Percentiles rank a stretch among this genome's conserved stretches.
These are phyloP conservation scores for Candida succiphila DNA, from an alignment of 805 yeast species.

Conservation along the genomic window DNA sequence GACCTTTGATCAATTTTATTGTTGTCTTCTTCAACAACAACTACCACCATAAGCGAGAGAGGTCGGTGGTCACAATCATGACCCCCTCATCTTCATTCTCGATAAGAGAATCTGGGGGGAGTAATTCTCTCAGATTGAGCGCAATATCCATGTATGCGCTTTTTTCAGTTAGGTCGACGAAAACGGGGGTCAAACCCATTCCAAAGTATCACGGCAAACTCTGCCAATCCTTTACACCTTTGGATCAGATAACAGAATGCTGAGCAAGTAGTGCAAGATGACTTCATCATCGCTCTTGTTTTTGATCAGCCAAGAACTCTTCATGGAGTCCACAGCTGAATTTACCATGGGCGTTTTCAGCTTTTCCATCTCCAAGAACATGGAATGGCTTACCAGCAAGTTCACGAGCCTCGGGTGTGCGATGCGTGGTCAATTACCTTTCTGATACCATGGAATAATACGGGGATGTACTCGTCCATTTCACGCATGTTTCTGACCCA, in stretches of 20 bases:
- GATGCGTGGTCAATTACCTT: slow-evolving; percentile 86
- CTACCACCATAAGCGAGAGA: slow-evolving; percentile 97
- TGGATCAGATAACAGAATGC: slow-evolving; percentile 47
- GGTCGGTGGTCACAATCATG: slow-evolving; percentile 88
- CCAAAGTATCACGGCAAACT: slow-evolving; percentile 46
- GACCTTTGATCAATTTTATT: slow-evolving; percentile 83
- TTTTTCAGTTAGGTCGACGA: slow-evolving; percentile 20
- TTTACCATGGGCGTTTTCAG: slow-evolving; percentile 61
- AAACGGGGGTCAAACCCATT: slow-evolving; percentile 26
- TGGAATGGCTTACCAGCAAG: slow-evolving; percentile 78
- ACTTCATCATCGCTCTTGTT: slow-evolving; percentile 24
- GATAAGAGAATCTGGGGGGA: slow-evolving; percentile 41
- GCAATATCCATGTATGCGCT: slow-evolving; percentile 34
- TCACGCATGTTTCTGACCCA: slow-evolving; percentile 90
- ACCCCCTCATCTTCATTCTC: slow-evolving; percentile 71
- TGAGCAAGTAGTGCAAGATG: slow-evolving; percentile 38
- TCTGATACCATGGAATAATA: slow-evolving; percentile 82
- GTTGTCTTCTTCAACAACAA: slow-evolving; percentile 90
- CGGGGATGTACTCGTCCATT: slow-evolving; percentile 80
- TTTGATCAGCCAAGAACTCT: slow-evolving; percentile 27
- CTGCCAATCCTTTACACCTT: slow-evolving; percentile 70
- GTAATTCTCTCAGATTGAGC: slow-evolving; percentile 41
- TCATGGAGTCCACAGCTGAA: slow-evolving; percentile 47
- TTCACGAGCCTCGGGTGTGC: slow-evolving; percentile 91
- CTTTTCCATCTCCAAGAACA: slow-evolving; percentile 77